Base-by-base conservation (phyloP, 2,329 filamentous ascomycete species). In the Fusarium sp. region DNA sequence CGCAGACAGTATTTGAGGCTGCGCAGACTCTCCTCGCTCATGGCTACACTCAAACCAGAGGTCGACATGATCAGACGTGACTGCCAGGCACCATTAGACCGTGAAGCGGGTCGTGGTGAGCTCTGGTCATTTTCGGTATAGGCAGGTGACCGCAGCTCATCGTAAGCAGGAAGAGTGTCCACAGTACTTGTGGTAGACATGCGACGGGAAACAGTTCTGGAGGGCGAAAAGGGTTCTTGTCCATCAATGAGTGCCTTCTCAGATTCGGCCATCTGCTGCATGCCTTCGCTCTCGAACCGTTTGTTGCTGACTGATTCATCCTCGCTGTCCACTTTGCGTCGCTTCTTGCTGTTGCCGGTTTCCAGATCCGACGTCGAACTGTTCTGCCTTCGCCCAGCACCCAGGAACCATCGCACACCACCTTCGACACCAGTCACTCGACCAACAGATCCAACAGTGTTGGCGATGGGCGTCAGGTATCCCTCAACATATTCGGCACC, bases 401-500 rank as follows among this genome's bases (percentile, higher is more conserved):
- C 85, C 7, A 97, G 80, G 67, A 96, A 95, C 86, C 93, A 93
- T 45, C 95, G 85, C 12, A 97, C 85, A 53, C 92, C 90, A 52
- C 89, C 89, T 74, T 98, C 93, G 3, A 97, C 91, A 58, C 94
- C 94, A 1, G 94, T 97, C 29, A 89, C 88, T 28, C 92, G 87
- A 28, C 92, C 90, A 6, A 97, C 91, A 1, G 88, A 91, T 12
- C 91, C 91, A 28, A 97, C 91, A 0, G 92, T 95, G 72, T 91
- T 95, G 48, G 91, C 91, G 48, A 97, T 87, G 2, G 92, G 93
- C 2, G 90, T 91, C 47, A 97, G 87, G 67, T 92, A 94, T 42
- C 91, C 89, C 76, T 98, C 94, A 19, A 97, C 88, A 70, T 96
- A 92, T 74, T 97, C 92, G 44, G 92, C 94, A 59, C 93, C 87